Conservation (phyloP, 768 basidiomycete species). For the Macrocybe gigantea region DNA sequence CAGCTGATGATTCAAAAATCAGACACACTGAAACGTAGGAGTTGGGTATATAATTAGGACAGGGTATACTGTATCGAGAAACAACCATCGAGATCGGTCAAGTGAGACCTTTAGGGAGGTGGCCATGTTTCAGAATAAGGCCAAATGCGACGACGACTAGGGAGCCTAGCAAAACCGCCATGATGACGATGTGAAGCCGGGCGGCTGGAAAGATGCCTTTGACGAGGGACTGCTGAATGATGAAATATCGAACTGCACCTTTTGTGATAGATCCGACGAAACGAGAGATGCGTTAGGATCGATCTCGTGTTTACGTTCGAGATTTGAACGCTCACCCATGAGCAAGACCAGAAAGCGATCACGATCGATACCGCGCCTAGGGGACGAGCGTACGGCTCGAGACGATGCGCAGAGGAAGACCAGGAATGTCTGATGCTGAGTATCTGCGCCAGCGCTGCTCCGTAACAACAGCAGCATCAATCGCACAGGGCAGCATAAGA, state of each 20-base stretch:
- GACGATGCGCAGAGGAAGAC: background rate
- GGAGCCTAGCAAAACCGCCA: constrained; percentile 2
- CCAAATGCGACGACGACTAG: constrained; percentile 6
- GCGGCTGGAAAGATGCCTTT: constrained; percentile 10
- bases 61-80: no score
- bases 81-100: no score
- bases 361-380: constrained; percentile 35
- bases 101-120: background rate
- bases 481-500: background rate
- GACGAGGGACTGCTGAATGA: constrained; percentile 8
- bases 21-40: no score
- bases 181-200: constrained; percentile 1
- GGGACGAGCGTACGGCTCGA: constrained; percentile 26
- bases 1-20: no score
- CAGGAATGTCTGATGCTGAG: constrained; percentile 30
- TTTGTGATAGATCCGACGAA: background rate
- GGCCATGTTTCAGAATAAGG: background rate
- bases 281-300: background rate
- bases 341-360: constrained; percentile 25
- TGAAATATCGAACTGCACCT: constrained; percentile 9
- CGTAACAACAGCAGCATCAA: background rate
- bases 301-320: background rate
- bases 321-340: constrained; percentile 12
- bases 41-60: no score
- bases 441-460: constrained; percentile 38